Conservation (phyloP, 2,329 filamentous ascomycete genomes). For the Colletotrichum viniferum region DNA sequence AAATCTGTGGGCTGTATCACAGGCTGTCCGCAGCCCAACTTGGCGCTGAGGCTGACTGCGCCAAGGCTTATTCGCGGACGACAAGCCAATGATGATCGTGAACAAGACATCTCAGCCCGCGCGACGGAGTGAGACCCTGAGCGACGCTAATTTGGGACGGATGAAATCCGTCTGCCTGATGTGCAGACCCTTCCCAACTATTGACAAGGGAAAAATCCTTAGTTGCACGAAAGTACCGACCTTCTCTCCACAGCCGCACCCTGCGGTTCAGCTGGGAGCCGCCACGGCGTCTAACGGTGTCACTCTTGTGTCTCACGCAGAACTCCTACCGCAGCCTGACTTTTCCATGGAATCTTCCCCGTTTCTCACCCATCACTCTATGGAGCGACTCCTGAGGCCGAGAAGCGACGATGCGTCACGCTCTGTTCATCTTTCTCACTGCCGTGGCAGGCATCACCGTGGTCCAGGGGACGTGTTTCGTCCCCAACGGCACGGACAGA, state of each 20-base stretch:
- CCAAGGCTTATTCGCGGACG: neutral
- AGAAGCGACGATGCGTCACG: neutral
- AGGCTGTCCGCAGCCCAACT: accelerated
- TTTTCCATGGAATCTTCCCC: neutral
- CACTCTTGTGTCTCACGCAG: neutral
- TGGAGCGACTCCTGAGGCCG: accelerated
- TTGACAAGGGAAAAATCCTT: neutral
- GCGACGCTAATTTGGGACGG: neutral
- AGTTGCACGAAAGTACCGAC: accelerated
- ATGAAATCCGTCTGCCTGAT: accelerated
- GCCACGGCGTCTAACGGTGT: neutral
- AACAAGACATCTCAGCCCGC: neutral
- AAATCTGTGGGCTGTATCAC: accelerated
- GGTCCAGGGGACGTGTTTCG: neutral
- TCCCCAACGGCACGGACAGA: neutral
- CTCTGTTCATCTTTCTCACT: neutral
- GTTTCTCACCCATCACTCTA: neutral
- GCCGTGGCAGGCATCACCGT: neutral
- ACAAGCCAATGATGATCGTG: neutral
- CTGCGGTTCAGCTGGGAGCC: accelerated
- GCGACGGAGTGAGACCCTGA: accelerated
- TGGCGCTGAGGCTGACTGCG: neutral
- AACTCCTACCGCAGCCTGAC: neutral
- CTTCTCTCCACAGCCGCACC: neutral
- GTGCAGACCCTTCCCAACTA: neutral